Conservation (phyloP, 805 yeast genomes). For the Candida ficus region DNA sequence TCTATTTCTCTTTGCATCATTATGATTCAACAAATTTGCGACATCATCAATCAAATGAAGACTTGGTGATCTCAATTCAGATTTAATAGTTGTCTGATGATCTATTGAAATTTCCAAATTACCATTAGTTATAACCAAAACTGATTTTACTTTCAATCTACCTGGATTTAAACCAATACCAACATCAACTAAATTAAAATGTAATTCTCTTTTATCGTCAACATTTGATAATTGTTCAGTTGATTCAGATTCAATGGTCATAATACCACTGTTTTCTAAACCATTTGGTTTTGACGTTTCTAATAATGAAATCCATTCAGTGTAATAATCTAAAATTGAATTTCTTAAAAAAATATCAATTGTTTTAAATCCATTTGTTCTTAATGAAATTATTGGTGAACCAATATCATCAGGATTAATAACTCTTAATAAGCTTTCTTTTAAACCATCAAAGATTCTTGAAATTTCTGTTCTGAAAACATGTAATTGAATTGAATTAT, state of each 20-base stretch:
- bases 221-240: neutral
- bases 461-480: slow-evolving; percentile 9
- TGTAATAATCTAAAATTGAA: slow-evolving; percentile 49
- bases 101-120: slow-evolving; percentile 42
- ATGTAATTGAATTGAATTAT: slow-evolving; percentile 17
- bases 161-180: slow-evolving; percentile 62
- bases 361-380: slow-evolving; percentile 29
- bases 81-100: slow-evolving; percentile 30
- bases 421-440: slow-evolving; percentile 29
- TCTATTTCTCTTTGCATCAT: slow-evolving; percentile 23
- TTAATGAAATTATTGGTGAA: slow-evolving; percentile 37
- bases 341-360: slow-evolving; percentile 44
- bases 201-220: slow-evolving; percentile 12
- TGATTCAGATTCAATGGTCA: slow-evolving; percentile 6
- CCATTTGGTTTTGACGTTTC: slow-evolving; percentile 21
- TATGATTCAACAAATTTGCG: slow-evolving; percentile 28
- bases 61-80: slow-evolving; percentile 32
- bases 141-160: slow-evolving; percentile 47
- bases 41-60: slow-evolving; percentile 57
- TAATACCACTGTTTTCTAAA: neutral
- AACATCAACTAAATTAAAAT: slow-evolving; percentile 40
- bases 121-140: slow-evolving; percentile 49
- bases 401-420: slow-evolving; percentile 31
- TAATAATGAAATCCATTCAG: slow-evolving; percentile 49
- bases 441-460: slow-evolving; percentile 8